Conservation (phyloP, 768 basidiomycete genomes). For the Glaciozyma antarctica region DNA sequence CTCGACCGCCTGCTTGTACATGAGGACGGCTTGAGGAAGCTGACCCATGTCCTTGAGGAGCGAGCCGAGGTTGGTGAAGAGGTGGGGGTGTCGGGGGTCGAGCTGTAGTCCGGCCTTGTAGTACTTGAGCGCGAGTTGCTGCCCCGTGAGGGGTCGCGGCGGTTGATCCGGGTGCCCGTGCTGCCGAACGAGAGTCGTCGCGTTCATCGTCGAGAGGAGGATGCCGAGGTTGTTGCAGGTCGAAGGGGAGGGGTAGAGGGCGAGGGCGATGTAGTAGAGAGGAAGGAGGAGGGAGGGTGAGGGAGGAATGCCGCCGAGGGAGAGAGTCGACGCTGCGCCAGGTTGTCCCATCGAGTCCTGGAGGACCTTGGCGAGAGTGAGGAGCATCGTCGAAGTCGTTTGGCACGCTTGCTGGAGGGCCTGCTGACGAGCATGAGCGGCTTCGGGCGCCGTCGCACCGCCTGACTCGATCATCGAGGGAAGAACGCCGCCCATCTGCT, state of each 20-base stretch:
- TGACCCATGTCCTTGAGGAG: constrained; percentile 48
- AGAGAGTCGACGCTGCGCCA: constrained; percentile 36
- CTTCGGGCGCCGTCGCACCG: not conserved
- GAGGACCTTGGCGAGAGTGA: constrained; percentile 46
- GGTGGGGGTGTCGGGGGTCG: constrained; percentile 47
- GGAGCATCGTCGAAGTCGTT: constrained; percentile 36
- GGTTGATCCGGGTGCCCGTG: not conserved
- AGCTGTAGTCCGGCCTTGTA: constrained; percentile 46
- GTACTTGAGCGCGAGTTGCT: constrained; percentile 44
- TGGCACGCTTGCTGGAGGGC: constrained; percentile 21
- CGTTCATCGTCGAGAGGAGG: constrained; percentile 42
- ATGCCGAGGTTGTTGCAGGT: constrained; percentile 51
- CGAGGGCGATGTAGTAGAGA: constrained; percentile 47
- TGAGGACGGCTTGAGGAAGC: constrained; percentile 42
- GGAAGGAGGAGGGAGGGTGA: constrained; percentile 43
- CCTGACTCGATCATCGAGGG: constrained; percentile 38
- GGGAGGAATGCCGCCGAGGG: constrained; percentile 20
- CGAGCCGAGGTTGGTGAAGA: constrained; percentile 49
- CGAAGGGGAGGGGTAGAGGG: constrained; percentile 45
- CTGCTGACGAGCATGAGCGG: constrained; percentile 9
- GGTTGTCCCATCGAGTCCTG: constrained; percentile 40
- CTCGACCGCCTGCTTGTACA: constrained; percentile 29
- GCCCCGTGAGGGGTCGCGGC: constrained; percentile 21
- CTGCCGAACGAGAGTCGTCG: constrained; percentile 30
- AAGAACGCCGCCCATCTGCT: constrained; percentile 38